Evolutionary conservation across 495 filamentous ascomycete genomes (phyloP).

Genomic region (Hyaloscypha variabilis): DNA sequence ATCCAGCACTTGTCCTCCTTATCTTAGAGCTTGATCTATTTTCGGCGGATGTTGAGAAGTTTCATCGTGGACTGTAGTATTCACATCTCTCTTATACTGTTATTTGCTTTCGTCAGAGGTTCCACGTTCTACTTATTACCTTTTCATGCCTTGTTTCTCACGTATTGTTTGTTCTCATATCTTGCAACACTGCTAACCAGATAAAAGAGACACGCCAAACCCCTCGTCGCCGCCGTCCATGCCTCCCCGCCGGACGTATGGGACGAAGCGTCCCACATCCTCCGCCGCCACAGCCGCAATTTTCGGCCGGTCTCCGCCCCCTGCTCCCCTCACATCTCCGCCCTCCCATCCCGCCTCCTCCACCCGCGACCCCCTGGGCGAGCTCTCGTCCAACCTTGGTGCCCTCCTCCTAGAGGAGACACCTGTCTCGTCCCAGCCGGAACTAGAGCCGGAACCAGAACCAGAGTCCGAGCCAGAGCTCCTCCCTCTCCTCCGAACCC

Average conservation of each 20-base stretch:
- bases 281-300: constrained; percentile 14
- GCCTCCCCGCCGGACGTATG: constrained; percentile 15
- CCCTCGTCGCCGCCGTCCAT: constrained; percentile 1
- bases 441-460: too few relatives aligned
- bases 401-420: neutral
- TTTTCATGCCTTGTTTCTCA: too few relatives aligned
- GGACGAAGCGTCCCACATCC: constrained; percentile 10
- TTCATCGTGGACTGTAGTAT: too few relatives aligned
- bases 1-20: too few relatives aligned
- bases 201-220: neutral
- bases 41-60: too few relatives aligned
- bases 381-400: neutral
- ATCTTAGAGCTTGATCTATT: too few relatives aligned
- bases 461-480: neutral
- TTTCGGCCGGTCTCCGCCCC: constrained; percentile 13
- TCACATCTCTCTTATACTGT: too few relatives aligned
- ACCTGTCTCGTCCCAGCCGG: neutral
- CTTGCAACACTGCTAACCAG: neutral
- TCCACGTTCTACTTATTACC: too few relatives aligned
- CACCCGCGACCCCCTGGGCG: neutral
- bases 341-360: neutral
- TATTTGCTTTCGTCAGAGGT: neutral
- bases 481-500: neutral
- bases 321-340: neutral
- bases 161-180: too few relatives aligned